These are phyloP conservation scores for Suillus occidentalis DNA, from an alignment of 768 basidiomycete genomes.

Conservation along the genomic window DNA sequence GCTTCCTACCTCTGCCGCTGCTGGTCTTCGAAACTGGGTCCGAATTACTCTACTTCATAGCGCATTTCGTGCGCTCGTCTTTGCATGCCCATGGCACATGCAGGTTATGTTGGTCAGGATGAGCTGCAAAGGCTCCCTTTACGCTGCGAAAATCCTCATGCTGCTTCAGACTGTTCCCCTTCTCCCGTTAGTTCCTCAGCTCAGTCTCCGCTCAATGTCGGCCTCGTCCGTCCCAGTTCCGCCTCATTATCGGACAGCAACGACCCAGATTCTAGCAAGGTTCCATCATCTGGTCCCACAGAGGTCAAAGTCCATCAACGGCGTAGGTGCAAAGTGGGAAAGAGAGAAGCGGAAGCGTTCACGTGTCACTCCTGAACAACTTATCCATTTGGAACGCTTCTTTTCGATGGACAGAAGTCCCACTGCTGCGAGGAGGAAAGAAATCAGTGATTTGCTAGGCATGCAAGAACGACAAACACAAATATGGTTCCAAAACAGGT, in stretches of 20 bases:
- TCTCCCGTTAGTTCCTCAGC: conserved; percentile 30
- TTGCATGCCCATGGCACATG: conserved; percentile 24
- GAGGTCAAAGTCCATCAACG: conserved; percentile 33
- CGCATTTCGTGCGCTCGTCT: not conserved
- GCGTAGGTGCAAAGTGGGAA: conserved; percentile 29
- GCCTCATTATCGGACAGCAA: conserved; percentile 26
- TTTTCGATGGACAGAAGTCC: conserved; percentile 73
- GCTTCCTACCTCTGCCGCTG: conserved; percentile 3
- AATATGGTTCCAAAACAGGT: conserved; percentile 89
- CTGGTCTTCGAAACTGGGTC: not conserved
- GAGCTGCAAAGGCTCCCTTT: conserved; percentile 24
- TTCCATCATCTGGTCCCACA: conserved; percentile 37
- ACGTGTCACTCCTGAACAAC: conserved; percentile 77
- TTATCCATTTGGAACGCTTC: conserved; percentile 70
- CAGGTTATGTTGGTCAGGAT: conserved; percentile 17
- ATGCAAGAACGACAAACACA: conserved; percentile 89
- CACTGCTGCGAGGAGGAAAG: conserved; percentile 65
- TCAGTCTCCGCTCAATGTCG: conserved; percentile 31
- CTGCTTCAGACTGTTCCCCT: conserved; percentile 19
- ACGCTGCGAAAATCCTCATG: conserved; percentile 24
- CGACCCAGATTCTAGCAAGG: conserved; percentile 31
- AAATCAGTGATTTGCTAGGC: conserved; percentile 71
- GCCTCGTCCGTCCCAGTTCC: conserved; percentile 20
- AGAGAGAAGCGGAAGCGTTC: conserved; percentile 72
- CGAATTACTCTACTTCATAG: not conserved